Evolutionary conservation across 495 filamentous ascomycete species (phyloP).

Genomic region (Parachaetomium inaequale): DNA sequence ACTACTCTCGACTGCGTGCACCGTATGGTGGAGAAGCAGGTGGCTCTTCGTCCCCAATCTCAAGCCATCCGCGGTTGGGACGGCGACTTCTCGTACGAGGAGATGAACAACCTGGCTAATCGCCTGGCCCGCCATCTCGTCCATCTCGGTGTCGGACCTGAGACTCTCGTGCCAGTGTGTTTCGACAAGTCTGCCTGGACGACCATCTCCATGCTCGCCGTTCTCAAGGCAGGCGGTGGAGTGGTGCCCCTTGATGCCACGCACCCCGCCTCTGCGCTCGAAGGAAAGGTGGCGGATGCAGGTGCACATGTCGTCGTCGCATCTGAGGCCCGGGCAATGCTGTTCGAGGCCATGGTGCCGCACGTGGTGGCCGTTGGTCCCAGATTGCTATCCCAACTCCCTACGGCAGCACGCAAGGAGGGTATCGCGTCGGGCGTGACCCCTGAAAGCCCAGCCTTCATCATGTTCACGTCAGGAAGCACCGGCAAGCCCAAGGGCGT

Average conservation of each 20-base stretch:
- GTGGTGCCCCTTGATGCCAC: conserved; percentile 55
- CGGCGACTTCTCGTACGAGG: conserved; percentile 49
- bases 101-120: conserved; percentile 39
- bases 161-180: conserved; percentile 46
- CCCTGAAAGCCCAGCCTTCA: not conserved
- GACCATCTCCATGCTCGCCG: conserved; percentile 44
- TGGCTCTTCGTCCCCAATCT: conserved; percentile 18
- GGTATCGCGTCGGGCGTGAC: not conserved
- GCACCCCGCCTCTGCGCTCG: conserved; percentile 35
- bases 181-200: conserved; percentile 50
- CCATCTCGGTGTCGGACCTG: conserved; percentile 47
- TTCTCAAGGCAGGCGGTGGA: conserved; percentile 45
- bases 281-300: conserved; percentile 9
- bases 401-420: conserved; percentile 8
- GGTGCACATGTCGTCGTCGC: conserved; percentile 13
- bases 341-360: conserved; percentile 16
- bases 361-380: not conserved
- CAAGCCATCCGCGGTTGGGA: conserved; percentile 44
- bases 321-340: conserved; percentile 15
- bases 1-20: conserved; percentile 19
- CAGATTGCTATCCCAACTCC: not conserved
- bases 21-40: conserved; percentile 23
- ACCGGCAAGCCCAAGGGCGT: conserved; percentile 44
- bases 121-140: conserved; percentile 41
- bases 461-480: conserved; percentile 17